These are phyloP conservation scores for Nakataea oryzae DNA, from an alignment of 2,329 filamentous ascomycete genomes.

Conservation along the genomic window DNA sequence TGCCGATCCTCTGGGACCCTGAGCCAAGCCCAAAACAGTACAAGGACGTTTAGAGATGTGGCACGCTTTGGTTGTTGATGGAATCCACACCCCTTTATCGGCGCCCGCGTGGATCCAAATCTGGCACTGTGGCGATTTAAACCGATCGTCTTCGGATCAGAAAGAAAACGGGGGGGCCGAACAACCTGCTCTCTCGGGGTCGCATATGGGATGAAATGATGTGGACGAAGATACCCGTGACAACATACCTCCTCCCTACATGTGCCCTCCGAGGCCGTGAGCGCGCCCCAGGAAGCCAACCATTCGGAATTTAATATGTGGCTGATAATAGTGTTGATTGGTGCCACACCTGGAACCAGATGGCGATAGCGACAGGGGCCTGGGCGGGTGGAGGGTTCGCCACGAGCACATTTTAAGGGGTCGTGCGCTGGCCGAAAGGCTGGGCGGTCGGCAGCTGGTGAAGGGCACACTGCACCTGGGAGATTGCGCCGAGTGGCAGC, in stretches of 20 bases:
- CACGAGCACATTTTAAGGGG: too few relatives aligned
- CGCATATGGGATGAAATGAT: background rate
- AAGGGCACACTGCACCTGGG: background rate
- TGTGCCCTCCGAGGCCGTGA: too few relatives aligned
- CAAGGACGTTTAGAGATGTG: background rate
- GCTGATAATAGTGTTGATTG: background rate
- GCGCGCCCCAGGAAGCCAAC: too few relatives aligned
- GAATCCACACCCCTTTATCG: too few relatives aligned
- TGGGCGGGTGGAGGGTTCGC: background rate
- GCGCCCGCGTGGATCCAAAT: too few relatives aligned
- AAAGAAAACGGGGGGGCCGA: background rate
- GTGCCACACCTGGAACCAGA: background rate
- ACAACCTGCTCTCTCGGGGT: background rate
- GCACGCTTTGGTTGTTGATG: too few relatives aligned
- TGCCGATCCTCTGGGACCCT: background rate
- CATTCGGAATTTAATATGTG: background rate
- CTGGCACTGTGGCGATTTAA: background rate
- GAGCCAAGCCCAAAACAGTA: background rate
- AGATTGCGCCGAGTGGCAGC: background rate
- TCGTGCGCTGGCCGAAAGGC: too few relatives aligned
- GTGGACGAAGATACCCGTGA: too few relatives aligned
- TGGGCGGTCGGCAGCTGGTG: background rate
- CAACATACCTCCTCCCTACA: too few relatives aligned
- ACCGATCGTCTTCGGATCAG: background rate
- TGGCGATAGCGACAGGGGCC: background rate